These are phyloP conservation scores for Fragaria ananassa DNA, from an alignment of 306 rosid genomes.

Conservation along the genomic window DNA sequence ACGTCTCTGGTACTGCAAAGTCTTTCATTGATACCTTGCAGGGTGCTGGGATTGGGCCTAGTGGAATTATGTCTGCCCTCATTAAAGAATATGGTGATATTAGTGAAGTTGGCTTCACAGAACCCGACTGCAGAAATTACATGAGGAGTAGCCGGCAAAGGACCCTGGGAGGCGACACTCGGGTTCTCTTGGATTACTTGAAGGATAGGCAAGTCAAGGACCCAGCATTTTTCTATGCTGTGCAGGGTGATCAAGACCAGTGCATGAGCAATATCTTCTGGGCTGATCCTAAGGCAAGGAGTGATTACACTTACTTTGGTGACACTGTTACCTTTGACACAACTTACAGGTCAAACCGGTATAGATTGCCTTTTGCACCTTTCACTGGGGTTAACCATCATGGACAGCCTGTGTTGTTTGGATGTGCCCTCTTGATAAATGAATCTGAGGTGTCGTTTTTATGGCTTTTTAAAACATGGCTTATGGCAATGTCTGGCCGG, in stretches of 20 bases:
- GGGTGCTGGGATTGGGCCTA: constrained; percentile 40
- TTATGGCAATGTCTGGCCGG: constrained; percentile 28
- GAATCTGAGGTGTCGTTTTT: constrained; percentile 37
- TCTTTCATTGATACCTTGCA: constrained; percentile 37
- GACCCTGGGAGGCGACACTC: constrained; percentile 38
- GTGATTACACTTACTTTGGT: constrained; percentile 34
- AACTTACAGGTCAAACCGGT: constrained; percentile 36
- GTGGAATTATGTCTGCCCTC: constrained; percentile 43
- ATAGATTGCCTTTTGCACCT: constrained; percentile 37
- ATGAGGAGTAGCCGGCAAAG: constrained; percentile 37
- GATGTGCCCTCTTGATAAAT: constrained; percentile 33
- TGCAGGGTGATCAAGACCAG: constrained; percentile 37
- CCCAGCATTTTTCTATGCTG: constrained; percentile 30
- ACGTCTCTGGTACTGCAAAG: constrained; percentile 33
- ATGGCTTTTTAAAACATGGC: constrained; percentile 38
- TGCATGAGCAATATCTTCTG: constrained; percentile 35
- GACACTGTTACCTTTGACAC: constrained; percentile 38
- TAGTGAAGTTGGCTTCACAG: constrained; percentile 33
- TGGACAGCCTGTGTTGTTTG: constrained; percentile 36
- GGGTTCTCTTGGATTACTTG: constrained; percentile 32
- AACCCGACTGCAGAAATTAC: constrained; percentile 41
- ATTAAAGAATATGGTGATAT: constrained; percentile 36
- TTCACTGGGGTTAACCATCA: constrained; percentile 41
- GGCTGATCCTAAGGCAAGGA: constrained; percentile 35
- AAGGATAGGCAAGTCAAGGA: constrained; percentile 29